Evolutionary conservation across 2,329 filamentous ascomycete species (phyloP).

Genomic region (Talaromyces atroroseus): DNA sequence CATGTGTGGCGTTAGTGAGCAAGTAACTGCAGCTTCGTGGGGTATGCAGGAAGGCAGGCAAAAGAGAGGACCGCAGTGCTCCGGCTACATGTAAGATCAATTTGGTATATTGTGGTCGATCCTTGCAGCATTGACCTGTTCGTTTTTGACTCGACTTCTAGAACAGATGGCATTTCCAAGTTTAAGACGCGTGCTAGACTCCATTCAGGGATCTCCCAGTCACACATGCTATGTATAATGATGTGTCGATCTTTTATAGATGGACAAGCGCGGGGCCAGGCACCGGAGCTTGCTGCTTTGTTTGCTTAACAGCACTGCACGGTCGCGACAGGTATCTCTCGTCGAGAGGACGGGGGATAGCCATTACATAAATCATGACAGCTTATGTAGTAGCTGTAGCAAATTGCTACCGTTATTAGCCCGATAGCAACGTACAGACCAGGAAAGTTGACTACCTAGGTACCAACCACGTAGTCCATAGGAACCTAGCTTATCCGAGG

Average conservation of each 20-base stretch:
- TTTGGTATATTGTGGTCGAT: background rate
- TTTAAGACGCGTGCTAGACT: background rate
- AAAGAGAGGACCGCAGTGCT: background rate
- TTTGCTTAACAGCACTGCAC: background rate
- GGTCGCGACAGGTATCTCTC: background rate
- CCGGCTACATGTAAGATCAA: background rate
- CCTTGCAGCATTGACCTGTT: background rate
- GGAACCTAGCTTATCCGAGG: background rate
- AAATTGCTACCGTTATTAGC: too few species aligned
- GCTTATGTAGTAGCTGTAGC: background rate
- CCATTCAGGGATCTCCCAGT: background rate
- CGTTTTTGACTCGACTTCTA: background rate
- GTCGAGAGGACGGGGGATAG: too few species aligned
- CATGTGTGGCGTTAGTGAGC: constrained; percentile 5
- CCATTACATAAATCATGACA: too few species aligned
- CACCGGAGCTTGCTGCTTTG: background rate
- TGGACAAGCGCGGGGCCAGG: background rate
- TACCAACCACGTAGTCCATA: too few species aligned
- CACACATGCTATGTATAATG: background rate
- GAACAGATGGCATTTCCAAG: background rate
- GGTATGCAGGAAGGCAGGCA: background rate
- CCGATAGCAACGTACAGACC: background rate
- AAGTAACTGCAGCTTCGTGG: background rate
- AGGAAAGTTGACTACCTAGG: background rate
- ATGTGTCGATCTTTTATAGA: background rate